Evolutionary conservation across 306 rosid species (phyloP).

Genomic region (Citrullus colocynthis): DNA sequence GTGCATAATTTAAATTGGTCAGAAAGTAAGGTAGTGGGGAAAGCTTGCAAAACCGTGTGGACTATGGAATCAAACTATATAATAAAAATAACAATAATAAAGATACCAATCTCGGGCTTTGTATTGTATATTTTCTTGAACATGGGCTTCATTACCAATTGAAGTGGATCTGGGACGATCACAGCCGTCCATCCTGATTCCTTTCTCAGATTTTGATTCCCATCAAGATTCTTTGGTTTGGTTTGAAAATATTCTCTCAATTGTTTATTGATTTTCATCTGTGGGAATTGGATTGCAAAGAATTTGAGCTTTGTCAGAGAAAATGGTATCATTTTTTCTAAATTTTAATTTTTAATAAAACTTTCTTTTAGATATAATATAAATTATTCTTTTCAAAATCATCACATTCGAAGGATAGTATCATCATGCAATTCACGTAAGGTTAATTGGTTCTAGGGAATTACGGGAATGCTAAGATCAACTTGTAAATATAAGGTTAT

Average conservation of each 20-base stretch:
- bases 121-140: neutral
- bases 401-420: no score
- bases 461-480: no score
- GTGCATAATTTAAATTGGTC: neutral
- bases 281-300: neutral
- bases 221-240: neutral
- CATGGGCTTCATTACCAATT: neutral
- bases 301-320: neutral
- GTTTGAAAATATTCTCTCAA: neutral
- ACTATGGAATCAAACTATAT: neutral
- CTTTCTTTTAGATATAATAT: no score
- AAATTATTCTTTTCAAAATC: no score
- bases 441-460: no score
- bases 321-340: no score
- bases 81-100: neutral
- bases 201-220: neutral
- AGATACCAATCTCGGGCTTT: neutral
- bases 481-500: no score
- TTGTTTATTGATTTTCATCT: neutral
- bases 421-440: no score
- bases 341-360: no score
- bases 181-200: constrained; percentile 7
- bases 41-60: neutral
- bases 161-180: neutral
- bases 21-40: neutral